A percentile compares a stretch with the other conserved stretches of the same genome.
Evolutionary conservation across 306 rosid genomes (phyloP).

Genomic region (Quercus agrifolia): DNA sequence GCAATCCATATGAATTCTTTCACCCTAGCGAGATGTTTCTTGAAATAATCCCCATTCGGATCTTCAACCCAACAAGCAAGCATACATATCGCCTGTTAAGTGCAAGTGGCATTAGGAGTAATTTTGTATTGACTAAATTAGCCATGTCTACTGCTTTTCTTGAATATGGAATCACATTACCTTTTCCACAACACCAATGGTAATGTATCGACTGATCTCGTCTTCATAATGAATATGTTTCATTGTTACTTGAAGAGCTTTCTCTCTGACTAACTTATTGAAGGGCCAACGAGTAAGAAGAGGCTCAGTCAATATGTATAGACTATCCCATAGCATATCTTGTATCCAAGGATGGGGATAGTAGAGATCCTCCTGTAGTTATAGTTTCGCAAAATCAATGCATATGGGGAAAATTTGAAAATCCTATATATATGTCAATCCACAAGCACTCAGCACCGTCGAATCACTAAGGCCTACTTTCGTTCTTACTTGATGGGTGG

Average conservation of each 20-base stretch:
- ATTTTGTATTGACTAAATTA: background rate
- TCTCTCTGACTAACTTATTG: constrained; percentile 27
- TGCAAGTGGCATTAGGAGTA: background rate
- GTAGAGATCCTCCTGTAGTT: constrained; percentile 60
- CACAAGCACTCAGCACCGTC: background rate
- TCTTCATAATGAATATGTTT: constrained; percentile 38
- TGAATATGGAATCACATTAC: background rate
- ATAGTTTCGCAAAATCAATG: background rate
- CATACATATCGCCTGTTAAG: constrained; percentile 27
- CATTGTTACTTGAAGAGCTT: constrained; percentile 25
- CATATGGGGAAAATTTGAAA: background rate
- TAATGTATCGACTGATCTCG: constrained; percentile 31
- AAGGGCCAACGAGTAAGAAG: constrained; percentile 52
- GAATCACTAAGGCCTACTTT: too few species aligned
- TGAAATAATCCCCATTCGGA: constrained; percentile 28
- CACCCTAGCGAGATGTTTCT: constrained; percentile 31
- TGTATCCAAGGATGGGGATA: constrained; percentile 64
- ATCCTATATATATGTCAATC: background rate
- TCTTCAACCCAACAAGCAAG: constrained; percentile 48
- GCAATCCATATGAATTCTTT: constrained; percentile 36
- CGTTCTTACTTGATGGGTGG: too few species aligned
- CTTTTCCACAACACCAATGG: constrained; percentile 36
- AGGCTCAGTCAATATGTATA: constrained; percentile 53
- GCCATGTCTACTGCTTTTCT: background rate
- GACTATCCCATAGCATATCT: constrained; percentile 64